A percentile compares a stretch with the other conserved stretches of the same genome.
These are phyloP conservation scores for Tetrastigma voinierianum DNA, from an alignment of 164 flowering plant genomes.

Conservation along the genomic window DNA sequence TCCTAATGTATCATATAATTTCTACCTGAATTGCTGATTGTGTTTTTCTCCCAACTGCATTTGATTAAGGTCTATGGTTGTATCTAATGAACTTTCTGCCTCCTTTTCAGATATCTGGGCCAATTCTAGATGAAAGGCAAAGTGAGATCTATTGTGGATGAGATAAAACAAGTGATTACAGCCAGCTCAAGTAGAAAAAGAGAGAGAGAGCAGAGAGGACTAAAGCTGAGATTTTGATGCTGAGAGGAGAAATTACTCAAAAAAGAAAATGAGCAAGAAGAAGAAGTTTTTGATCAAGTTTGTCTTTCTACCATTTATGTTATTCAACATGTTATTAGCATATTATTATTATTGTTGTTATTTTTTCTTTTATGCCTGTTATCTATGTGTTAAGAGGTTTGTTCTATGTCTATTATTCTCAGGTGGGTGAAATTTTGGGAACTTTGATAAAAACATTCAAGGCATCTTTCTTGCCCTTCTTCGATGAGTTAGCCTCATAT, in stretches of 20 bases:
- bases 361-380: neutral
- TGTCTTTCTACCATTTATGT: slow-evolving; percentile 16
- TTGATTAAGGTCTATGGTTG: neutral
- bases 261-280: slow-evolving; percentile 98
- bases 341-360: neutral
- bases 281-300: slow-evolving; percentile 94
- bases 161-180: slow-evolving; percentile 79
- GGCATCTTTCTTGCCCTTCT: slow-evolving; percentile 90
- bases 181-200: slow-evolving; percentile 83
- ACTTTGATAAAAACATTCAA: slow-evolving; percentile 92
- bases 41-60: no score
- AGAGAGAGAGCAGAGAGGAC: slow-evolving; percentile 83
- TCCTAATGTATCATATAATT: no score
- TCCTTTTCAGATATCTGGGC: slow-evolving; percentile 63
- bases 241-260: slow-evolving; percentile 78
- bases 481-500: slow-evolving; percentile 82
- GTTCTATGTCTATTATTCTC: slow-evolving; percentile 1
- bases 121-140: slow-evolving; percentile 73
- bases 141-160: slow-evolving; percentile 83
- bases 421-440: slow-evolving; percentile 97
- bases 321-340: no score
- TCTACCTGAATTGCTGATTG: no score
- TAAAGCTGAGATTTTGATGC: slow-evolving; percentile 94
- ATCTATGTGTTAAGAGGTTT: neutral
- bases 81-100: neutral